Conservation (phyloP, 139 green algal genomes). For the Yamagishiella unicocca region DNA sequence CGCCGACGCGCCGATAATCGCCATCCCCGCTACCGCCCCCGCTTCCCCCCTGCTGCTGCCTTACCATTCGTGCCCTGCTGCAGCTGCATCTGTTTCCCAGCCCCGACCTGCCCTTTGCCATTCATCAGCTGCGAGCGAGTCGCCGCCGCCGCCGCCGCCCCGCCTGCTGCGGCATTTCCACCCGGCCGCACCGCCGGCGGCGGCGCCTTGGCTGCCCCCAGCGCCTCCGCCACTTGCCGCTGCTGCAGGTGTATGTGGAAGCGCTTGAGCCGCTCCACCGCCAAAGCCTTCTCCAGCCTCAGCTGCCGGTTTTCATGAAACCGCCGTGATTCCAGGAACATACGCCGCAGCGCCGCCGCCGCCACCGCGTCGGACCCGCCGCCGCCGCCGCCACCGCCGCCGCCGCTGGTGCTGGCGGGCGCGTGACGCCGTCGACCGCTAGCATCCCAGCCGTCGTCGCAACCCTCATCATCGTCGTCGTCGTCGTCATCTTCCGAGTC, state of each 20-base stretch:
- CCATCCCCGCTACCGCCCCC: background rate
- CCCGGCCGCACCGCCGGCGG: background rate
- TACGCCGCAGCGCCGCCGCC: conserved; percentile 20
- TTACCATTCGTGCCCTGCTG: background rate
- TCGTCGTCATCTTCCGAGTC: background rate
- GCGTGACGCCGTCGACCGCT: background rate
- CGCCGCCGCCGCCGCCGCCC: background rate
- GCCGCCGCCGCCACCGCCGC: background rate
- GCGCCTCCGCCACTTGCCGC: conserved; percentile 27
- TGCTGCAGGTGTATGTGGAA: conserved; percentile 64
- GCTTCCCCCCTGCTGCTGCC: background rate
- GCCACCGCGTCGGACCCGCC: background rate
- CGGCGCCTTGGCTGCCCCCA: background rate
- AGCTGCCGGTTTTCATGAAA: conserved; percentile 47
- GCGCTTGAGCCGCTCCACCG: conserved; percentile 48
- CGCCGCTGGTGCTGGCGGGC: background rate
- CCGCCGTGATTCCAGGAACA: conserved; percentile 12
- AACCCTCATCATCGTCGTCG: background rate
- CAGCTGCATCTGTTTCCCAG: background rate
- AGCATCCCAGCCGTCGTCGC: conserved; percentile 1
- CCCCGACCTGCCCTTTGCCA: background rate
- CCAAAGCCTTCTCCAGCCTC: conserved; percentile 42
- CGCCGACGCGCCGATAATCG: too few species aligned
- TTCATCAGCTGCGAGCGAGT: background rate
- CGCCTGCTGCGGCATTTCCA: background rate